These are phyloP conservation scores for Fusarium newnesense DNA, from an alignment of 2,329 filamentous ascomycete species.

Conservation along the genomic window DNA sequence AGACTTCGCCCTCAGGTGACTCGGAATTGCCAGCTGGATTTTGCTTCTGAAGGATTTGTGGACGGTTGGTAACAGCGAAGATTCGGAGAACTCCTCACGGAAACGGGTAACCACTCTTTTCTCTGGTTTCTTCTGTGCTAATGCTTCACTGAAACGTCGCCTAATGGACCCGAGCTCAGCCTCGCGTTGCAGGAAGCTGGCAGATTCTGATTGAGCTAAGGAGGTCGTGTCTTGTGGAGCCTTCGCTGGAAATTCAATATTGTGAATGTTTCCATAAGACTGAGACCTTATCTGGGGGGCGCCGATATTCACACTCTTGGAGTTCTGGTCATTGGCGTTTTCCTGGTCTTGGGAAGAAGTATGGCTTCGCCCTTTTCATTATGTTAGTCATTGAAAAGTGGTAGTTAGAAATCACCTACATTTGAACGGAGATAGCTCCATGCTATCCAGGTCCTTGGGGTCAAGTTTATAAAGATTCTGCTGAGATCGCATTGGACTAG, in stretches of 20 bases:
- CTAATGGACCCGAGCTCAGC: conserved; percentile 52
- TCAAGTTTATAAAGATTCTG: conserved; percentile 45
- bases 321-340: conserved; percentile 25
- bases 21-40: conserved; percentile 50
- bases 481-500: conserved; percentile 46
- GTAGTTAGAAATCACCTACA: conserved; percentile 38
- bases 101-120: conserved; percentile 53
- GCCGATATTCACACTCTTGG: background rate
- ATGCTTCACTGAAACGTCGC: conserved; percentile 53
- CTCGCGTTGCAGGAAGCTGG: conserved; percentile 52
- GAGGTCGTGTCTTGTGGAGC: conserved; percentile 15
- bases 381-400: background rate
- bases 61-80: conserved; percentile 2
- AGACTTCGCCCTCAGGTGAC: conserved; percentile 40
- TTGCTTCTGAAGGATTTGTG: conserved; percentile 49
- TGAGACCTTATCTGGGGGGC: background rate
- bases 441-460: conserved; percentile 47
- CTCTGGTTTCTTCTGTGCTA: conserved; percentile 45
- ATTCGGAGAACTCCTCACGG: conserved; percentile 50
- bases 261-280: background rate
- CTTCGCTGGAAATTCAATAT: background rate
- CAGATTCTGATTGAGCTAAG: conserved; percentile 48
- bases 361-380: conserved; percentile 12
- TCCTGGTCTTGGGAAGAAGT: conserved; percentile 38
- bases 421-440: conserved; percentile 50